Conservation (phyloP, 768 basidiomycete species). For the Lactarius akahatsu region DNA sequence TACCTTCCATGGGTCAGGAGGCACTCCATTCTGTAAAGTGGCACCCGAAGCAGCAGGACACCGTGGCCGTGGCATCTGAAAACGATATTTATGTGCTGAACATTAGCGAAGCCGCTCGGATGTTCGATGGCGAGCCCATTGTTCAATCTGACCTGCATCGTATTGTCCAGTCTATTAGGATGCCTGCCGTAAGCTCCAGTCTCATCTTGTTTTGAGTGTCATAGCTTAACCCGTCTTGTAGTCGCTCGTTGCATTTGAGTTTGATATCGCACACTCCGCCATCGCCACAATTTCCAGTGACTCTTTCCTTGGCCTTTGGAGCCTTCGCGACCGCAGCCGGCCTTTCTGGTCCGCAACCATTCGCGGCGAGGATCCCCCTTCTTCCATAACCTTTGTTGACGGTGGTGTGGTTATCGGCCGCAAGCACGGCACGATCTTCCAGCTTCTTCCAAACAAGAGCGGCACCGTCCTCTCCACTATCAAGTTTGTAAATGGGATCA, state of each 20-base stretch:
- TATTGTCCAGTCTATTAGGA: constrained; percentile 64
- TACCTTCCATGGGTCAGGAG: constrained; percentile 56
- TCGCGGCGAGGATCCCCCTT: constrained; percentile 76
- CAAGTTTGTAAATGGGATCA: constrained; percentile 48
- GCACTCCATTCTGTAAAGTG: constrained; percentile 82
- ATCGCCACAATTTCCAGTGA: constrained; percentile 82
- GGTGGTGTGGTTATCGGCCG: constrained; percentile 83
- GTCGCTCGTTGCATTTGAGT: constrained; percentile 83
- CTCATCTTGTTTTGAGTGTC: background rate
- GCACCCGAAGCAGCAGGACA: constrained; percentile 81
- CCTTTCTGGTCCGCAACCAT: constrained; percentile 77
- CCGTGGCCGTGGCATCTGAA: constrained; percentile 80
- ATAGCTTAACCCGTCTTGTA: constrained; percentile 33
- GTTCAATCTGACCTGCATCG: constrained; percentile 67
- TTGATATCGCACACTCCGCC: constrained; percentile 73
- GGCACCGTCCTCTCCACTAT: constrained; percentile 74
- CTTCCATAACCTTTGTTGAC: constrained; percentile 82
- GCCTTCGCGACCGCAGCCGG: constrained; percentile 63
- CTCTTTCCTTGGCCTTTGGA: constrained; percentile 80
- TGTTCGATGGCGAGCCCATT: constrained; percentile 63
- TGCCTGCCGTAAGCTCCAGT: constrained; percentile 59
- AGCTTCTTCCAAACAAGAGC: constrained; percentile 73
- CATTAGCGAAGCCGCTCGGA: constrained; percentile 57
- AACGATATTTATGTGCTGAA: constrained; percentile 76
- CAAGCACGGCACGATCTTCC: constrained; percentile 82